Evolutionary conservation across 768 basidiomycete genomes (phyloP).

Genomic region (Podaxis rugospora): DNA sequence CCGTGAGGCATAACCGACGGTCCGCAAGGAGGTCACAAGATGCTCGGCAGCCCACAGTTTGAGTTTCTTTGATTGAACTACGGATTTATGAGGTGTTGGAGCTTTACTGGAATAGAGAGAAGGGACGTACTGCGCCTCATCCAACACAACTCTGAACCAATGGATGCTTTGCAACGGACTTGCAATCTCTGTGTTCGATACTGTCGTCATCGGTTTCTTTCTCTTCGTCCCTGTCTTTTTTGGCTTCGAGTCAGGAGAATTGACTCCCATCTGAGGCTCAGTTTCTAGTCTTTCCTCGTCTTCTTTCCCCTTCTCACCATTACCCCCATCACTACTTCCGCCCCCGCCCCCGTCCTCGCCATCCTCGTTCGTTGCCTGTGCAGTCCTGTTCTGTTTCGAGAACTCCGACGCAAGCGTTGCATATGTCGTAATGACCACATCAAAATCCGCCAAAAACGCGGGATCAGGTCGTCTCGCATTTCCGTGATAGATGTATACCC

Average conservation of each 20-base stretch:
- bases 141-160: constrained; percentile 94
- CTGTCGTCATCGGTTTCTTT: constrained; percentile 41
- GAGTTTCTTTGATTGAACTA: constrained; percentile 95
- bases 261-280: neutral
- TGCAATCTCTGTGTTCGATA: constrained; percentile 39
- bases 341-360: constrained; percentile 70
- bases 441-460: constrained; percentile 86
- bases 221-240: constrained; percentile 69
- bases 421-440: constrained; percentile 97
- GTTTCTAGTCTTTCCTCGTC: constrained; percentile 23
- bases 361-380: constrained; percentile 53
- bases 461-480: constrained; percentile 83
- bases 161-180: constrained; percentile 92
- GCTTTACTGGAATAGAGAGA: neutral
- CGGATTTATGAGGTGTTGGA: constrained; percentile 7
- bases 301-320: constrained; percentile 67
- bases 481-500: constrained; percentile 95
- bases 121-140: constrained; percentile 88
- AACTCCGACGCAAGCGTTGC: constrained; percentile 93
- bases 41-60: constrained; percentile 91
- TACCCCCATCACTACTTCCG: constrained; percentile 57
- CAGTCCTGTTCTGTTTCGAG: constrained; percentile 78
- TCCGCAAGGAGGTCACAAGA: constrained; percentile 94
- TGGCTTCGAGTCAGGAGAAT: constrained; percentile 49
- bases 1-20: constrained; percentile 90